A percentile compares a stretch with the other conserved stretches of the same genome.
Evolutionary conservation across 1,284 basidiomycete genomes (phyloP).

Genomic region (Albatrellus sp.): DNA sequence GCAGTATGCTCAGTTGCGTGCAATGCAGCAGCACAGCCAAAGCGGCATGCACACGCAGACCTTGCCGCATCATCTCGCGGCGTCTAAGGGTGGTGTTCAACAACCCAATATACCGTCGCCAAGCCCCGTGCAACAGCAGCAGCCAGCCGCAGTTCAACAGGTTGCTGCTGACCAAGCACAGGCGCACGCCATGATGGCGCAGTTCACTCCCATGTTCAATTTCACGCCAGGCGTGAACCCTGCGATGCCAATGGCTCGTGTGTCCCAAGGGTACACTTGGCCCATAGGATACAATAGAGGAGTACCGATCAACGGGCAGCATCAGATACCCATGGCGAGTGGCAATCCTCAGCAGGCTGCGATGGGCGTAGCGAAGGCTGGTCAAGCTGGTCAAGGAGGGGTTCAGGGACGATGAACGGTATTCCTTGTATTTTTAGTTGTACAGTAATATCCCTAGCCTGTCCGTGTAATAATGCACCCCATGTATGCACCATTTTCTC

Average conservation of each 20-base stretch:
- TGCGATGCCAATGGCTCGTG: not conserved
- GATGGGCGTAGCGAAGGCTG: conserved; percentile 19
- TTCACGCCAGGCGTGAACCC: conserved; percentile 10
- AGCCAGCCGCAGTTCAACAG: conserved; percentile 5
- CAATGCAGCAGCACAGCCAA: not conserved
- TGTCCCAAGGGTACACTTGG: not conserved
- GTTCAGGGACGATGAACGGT: conserved; percentile 12
- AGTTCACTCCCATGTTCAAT: conserved; percentile 19
- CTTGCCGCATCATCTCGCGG: not conserved
- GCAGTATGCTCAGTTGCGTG: conserved; percentile 10
- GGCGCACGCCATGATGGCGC: conserved; percentile 14
- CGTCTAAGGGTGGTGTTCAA: no score
- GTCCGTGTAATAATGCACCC: no score
- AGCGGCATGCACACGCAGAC: not conserved
- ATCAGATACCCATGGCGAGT: no score
- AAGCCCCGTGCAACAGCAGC: conserved; percentile 5
- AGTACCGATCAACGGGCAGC: not conserved
- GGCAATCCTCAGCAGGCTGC: not conserved
- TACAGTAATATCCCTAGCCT: no score
- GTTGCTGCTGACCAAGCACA: not conserved
- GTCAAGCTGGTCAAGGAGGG: conserved; percentile 24
- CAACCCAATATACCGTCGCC: no score
- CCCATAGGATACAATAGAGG: not conserved
- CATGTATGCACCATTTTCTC: no score
- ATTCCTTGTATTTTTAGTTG: no score